Conservation (phyloP, 2,329 filamentous ascomycete species). For the Penicillium sp. region DNA sequence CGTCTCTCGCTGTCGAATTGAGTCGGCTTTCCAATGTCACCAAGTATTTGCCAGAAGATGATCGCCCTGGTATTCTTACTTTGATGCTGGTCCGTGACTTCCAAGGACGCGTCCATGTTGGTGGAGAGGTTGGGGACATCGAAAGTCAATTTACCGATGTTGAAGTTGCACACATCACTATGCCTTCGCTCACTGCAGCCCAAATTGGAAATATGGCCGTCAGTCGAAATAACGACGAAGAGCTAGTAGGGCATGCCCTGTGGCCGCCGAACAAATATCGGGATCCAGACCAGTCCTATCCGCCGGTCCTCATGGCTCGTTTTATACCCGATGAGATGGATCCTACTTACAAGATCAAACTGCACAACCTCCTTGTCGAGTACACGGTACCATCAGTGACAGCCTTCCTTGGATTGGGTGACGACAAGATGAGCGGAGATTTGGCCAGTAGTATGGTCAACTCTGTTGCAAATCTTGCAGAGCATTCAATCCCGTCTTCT, state of each 20-base stretch:
- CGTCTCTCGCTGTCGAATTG: conserved; percentile 73
- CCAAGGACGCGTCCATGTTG: conserved; percentile 62
- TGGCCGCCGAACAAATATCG: conserved; percentile 29
- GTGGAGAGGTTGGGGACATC: conserved; percentile 66
- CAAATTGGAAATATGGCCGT: conserved; percentile 65
- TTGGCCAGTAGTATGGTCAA: conserved; percentile 73
- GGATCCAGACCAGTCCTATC: conserved; percentile 13
- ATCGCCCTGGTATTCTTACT: conserved; percentile 82
- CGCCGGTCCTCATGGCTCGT: conserved; percentile 76
- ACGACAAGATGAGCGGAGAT: conserved; percentile 68
- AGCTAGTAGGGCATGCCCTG: conserved; percentile 67
- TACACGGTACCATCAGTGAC: conserved; percentile 84
- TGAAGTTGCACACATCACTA: conserved; percentile 76
- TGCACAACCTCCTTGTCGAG: conserved; percentile 81
- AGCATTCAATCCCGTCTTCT: conserved; percentile 34
- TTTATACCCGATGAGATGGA: conserved; percentile 95
- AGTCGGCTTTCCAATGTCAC: conserved; percentile 80
- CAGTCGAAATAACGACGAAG: conserved; percentile 65
- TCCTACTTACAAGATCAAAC: conserved; percentile 81
- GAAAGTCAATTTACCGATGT: conserved; percentile 60
- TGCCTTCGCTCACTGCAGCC: conserved; percentile 80
- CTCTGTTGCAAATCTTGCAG: conserved; percentile 75
- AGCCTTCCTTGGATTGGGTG: conserved; percentile 70
- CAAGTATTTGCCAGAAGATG: conserved; percentile 94
- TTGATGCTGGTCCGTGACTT: conserved; percentile 66